phyloP scores from a whole-genome alignment of 495 filamentous ascomycete genomes.

The Daldinia caldariorum region DNA sequence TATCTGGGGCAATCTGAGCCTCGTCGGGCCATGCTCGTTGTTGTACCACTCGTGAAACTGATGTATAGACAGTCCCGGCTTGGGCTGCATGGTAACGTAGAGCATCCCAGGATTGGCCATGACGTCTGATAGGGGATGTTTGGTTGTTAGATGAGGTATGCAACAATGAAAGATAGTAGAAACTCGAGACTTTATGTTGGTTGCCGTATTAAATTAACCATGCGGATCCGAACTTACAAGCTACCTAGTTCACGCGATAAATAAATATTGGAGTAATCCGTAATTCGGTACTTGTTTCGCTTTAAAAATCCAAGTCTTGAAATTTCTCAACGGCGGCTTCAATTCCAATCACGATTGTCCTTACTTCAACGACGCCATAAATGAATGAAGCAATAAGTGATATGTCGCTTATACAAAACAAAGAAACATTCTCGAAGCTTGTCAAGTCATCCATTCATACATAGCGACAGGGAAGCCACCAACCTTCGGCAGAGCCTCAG shows the following conservation, averaged over 20 bases:
- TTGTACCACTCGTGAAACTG: slow-evolving; percentile 94
- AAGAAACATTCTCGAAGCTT: slow-evolving; percentile 26
- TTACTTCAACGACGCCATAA: slow-evolving; percentile 3
- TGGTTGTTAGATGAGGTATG: slow-evolving; percentile 1
- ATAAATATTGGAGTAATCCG: neutral
- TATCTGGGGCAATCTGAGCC: slow-evolving; percentile 74
- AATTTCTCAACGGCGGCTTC: neutral
- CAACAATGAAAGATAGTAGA: neutral
- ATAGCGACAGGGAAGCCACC: slow-evolving; percentile 6
- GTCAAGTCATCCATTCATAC: slow-evolving; percentile 15
- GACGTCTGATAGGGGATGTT: slow-evolving; percentile 7
- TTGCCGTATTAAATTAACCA: neutral
- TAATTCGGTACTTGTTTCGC: neutral
- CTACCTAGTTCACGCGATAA: neutral
- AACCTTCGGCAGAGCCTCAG: slow-evolving; percentile 40
- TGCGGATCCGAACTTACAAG: slow-evolving; percentile 13
- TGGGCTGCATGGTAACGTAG: slow-evolving; percentile 82
- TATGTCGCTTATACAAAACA: slow-evolving; percentile 13
- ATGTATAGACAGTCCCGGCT: slow-evolving; percentile 65
- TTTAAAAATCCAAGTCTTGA: neutral
- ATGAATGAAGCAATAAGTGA: slow-evolving; percentile 4
- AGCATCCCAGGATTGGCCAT: slow-evolving; percentile 68
- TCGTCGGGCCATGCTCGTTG: slow-evolving; percentile 83
- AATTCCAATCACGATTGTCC: slow-evolving; percentile 4
- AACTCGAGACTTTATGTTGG: neutral